These are phyloP conservation scores for Neoboletus brunneissimus DNA, from an alignment of 768 basidiomycete genomes.

Conservation along the genomic window DNA sequence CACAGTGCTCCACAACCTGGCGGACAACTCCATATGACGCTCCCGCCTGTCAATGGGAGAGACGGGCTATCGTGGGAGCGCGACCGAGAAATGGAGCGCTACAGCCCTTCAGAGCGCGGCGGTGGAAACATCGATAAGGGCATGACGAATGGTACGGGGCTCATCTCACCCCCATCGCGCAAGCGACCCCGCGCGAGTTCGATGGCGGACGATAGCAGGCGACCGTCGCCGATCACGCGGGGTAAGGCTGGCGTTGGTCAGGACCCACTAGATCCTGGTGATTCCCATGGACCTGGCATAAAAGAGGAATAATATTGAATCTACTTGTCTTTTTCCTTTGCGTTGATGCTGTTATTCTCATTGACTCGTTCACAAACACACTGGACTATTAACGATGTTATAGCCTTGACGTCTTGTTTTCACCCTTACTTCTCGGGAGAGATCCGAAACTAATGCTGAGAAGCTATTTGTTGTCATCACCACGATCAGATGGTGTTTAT, in stretches of 20 bases:
- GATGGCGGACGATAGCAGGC: conserved; percentile 13
- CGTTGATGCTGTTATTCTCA: background rate
- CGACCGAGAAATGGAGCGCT: conserved; percentile 30
- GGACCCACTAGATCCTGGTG: conserved; percentile 16
- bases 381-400: background rate
- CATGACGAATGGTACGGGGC: conserved; percentile 14
- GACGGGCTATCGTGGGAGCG: conserved; percentile 33
- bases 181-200: conserved; percentile 31
- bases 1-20: conserved; percentile 25
- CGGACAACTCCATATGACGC: conserved; percentile 29
- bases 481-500: conserved; percentile 4
- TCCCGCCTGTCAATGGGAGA: conserved; percentile 25
- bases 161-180: conserved; percentile 25
- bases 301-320: conserved; percentile 27
- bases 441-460: conserved; percentile 7
- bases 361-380: background rate
- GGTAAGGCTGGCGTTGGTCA: conserved; percentile 15
- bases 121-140: conserved; percentile 20
- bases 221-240: conserved; percentile 21
- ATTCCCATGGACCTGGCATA: conserved; percentile 16
- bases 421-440: background rate
- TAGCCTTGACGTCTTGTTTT: background rate
- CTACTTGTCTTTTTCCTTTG: background rate
- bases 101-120: conserved; percentile 28
- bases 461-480: background rate